Evolutionary conservation across 140 eudicot genomes (phyloP).

Genomic region (Anethum foeniculum): DNA sequence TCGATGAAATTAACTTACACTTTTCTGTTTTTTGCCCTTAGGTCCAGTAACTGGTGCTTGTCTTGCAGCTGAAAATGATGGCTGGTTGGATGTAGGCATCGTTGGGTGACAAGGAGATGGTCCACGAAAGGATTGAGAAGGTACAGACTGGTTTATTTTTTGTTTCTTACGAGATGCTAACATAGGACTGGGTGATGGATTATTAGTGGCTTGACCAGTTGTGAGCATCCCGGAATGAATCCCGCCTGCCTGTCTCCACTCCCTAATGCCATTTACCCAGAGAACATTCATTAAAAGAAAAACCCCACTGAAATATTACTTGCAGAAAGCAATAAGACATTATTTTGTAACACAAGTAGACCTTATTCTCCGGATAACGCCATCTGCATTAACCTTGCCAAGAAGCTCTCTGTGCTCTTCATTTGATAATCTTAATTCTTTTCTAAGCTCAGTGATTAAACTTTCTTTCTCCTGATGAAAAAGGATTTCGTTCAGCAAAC

Average conservation of each 20-base stretch:
- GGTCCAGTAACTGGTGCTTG: constrained; percentile 59
- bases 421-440: constrained; percentile 80
- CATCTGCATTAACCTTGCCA: constrained; percentile 70
- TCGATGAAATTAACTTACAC: constrained; percentile 33
- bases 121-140: constrained; percentile 67
- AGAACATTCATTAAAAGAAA: constrained; percentile 4
- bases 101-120: constrained; percentile 64
- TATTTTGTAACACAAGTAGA: constrained; percentile 15
- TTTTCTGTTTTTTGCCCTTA: constrained; percentile 67
- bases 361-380: constrained; percentile 72
- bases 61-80: constrained; percentile 56
- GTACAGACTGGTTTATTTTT: constrained; percentile 48
- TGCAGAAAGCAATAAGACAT: constrained; percentile 11
- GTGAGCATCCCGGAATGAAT: constrained; percentile 50
- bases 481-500: constrained; percentile 26
- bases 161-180: constrained; percentile 81
- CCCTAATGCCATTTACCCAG: constrained; percentile 44
- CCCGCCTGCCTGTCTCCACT: constrained; percentile 80
- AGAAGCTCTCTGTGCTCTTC: constrained; percentile 92
- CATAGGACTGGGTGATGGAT: constrained; percentile 68
- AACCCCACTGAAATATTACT: constrained; percentile 4
- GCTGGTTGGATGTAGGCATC: constrained; percentile 45
- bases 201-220: constrained; percentile 53
- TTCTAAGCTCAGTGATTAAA: constrained; percentile 81
- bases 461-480: constrained; percentile 78